phyloP scores from a whole-genome alignment of 495 filamentous ascomycete species.

The Neurospora cerealis region DNA sequence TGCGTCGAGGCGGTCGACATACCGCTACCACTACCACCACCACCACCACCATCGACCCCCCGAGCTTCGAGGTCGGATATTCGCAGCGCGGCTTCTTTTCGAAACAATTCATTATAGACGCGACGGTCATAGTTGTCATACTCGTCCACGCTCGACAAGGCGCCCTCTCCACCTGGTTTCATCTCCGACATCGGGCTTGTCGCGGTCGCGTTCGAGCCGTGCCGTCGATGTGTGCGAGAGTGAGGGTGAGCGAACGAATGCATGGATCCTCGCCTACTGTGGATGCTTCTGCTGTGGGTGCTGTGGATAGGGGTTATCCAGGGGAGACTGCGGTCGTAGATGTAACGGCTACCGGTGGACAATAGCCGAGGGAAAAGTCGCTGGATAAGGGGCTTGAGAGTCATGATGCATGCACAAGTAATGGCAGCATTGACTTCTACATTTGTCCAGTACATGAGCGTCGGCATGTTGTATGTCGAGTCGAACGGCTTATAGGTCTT shows the following conservation, averaged over 20 bases:
- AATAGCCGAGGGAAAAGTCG: slow-evolving; percentile 14
- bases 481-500: slow-evolving; percentile 2
- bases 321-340: slow-evolving; percentile 10
- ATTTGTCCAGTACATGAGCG: slow-evolving; percentile 20
- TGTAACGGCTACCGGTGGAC: neutral
- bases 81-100: neutral
- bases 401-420: slow-evolving; percentile 22
- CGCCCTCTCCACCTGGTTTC: neutral
- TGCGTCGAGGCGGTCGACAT: neutral
- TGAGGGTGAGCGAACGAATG: neutral
- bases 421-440: slow-evolving; percentile 22
- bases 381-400: slow-evolving; percentile 21
- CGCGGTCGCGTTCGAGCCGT: neutral
- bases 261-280: neutral
- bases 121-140: neutral
- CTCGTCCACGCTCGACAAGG: neutral
- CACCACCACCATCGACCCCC: neutral
- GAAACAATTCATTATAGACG: neutral
- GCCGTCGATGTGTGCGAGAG: neutral
- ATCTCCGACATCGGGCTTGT: neutral
- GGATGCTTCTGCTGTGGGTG: neutral
- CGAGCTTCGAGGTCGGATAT: neutral
- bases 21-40: neutral
- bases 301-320: slow-evolving; percentile 16
- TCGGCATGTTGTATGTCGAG: slow-evolving; percentile 14